Evolutionary conservation across 148 eudicot species (phyloP).

Genomic region (Cornus florida): DNA sequence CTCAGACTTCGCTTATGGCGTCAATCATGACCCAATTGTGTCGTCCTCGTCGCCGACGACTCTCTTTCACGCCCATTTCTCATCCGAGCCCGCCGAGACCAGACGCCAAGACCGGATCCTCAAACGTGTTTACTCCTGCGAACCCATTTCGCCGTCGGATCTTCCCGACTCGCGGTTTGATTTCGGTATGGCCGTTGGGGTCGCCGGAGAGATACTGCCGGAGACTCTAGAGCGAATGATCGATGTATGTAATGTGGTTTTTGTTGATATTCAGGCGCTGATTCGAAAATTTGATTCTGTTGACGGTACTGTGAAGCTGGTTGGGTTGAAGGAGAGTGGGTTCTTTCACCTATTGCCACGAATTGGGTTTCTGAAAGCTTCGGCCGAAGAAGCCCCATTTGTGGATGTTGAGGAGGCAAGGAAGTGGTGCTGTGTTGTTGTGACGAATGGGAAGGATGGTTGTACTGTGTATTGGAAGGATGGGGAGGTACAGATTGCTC

Average conservation of each 20-base stretch:
- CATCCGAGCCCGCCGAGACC: conserved; percentile 22
- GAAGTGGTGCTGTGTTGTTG: conserved; percentile 72
- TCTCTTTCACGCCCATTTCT: conserved; percentile 78
- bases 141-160: conserved; percentile 58
- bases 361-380: conserved; percentile 77
- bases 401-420: conserved; percentile 77
- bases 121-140: conserved; percentile 63
- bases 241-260: conserved; percentile 58
- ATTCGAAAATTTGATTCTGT: conserved; percentile 65
- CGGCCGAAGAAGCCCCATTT: conserved; percentile 76
- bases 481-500: conserved; percentile 52
- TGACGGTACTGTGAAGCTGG: conserved; percentile 69
- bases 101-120: conserved; percentile 55
- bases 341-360: conserved; percentile 50
- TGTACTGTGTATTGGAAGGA: conserved; percentile 79
- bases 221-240: conserved; percentile 66
- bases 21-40: conserved; percentile 42
- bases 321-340: conserved; percentile 46
- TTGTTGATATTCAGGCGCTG: conserved; percentile 84
- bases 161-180: conserved; percentile 42
- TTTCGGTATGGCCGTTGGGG: conserved; percentile 90
- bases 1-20: conserved; percentile 58
- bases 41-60: conserved; percentile 55
- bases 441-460: conserved; percentile 80
- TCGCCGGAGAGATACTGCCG: conserved; percentile 79